Percentiles rank a stretch among this genome's conserved stretches.
Evolutionary conservation across 352 stramenopile genomes (phyloP).

Genomic region (Elongisporangium undulatum): DNA sequence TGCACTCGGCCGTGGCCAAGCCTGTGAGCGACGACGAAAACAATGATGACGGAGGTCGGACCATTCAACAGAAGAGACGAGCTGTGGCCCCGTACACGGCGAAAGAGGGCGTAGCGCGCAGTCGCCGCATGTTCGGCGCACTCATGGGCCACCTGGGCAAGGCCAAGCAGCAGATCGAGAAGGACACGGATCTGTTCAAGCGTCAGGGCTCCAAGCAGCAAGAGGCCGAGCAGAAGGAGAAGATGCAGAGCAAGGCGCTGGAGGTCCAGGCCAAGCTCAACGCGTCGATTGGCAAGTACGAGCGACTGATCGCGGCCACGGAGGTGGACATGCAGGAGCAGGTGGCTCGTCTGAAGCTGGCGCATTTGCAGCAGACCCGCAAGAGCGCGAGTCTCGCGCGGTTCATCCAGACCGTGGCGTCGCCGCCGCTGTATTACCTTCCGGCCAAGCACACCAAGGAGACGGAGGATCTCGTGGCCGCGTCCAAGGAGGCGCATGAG

Average conservation of each 20-base stretch:
- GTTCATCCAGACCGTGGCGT: constrained; percentile 68
- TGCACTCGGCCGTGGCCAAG: constrained; percentile 31
- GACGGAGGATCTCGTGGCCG: constrained; percentile 63
- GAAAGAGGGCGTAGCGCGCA: constrained; percentile 63
- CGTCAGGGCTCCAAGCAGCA: constrained; percentile 62
- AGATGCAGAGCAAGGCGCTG: constrained; percentile 52
- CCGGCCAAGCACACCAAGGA: constrained; percentile 74
- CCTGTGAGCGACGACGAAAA: constrained; percentile 14
- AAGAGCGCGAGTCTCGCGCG: constrained; percentile 41
- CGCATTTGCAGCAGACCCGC: constrained; percentile 44
- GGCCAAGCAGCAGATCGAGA: constrained; percentile 75
- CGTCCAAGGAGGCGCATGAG: constrained; percentile 61
- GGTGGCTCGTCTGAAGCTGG: constrained; percentile 45
- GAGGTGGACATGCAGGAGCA: constrained; percentile 57
- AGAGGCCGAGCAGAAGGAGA: constrained; percentile 64
- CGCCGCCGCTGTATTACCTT: constrained; percentile 68
- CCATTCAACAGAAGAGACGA: constrained; percentile 40
- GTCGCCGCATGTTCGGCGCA: constrained; percentile 76
- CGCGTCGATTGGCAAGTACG: constrained; percentile 27
- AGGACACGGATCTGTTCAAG: constrained; percentile 70
- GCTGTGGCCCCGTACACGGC: constrained; percentile 50
- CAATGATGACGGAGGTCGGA: constrained; percentile 7
- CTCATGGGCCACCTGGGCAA: constrained; percentile 80
- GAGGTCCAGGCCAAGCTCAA: constrained; percentile 34
- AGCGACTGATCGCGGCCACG: constrained; percentile 34